phyloP scores from a whole-genome alignment of 805 yeast genomes.

The Candida chauliodis region DNA sequence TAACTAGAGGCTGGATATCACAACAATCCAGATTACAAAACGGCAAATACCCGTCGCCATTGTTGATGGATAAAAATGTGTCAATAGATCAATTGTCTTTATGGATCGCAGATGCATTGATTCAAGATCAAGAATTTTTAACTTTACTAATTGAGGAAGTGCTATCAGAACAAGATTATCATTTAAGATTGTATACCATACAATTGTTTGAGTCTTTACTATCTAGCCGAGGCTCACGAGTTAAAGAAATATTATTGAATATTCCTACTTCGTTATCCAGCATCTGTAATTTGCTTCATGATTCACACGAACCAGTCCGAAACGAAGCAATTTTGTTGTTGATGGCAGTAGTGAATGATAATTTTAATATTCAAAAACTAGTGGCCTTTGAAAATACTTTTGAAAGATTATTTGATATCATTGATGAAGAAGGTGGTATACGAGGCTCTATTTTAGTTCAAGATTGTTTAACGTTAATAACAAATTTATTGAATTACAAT shows the following conservation, averaged over 20 bases:
- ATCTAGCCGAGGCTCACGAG: slow-evolving; percentile 66
- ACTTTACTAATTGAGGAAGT: slow-evolving; percentile 33
- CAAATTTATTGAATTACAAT: slow-evolving; percentile 73
- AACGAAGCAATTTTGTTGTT: slow-evolving; percentile 84
- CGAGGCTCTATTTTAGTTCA: slow-evolving; percentile 88
- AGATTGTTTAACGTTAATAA: slow-evolving; percentile 76
- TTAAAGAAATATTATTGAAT: slow-evolving; percentile 69
- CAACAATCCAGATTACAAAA: slow-evolving; percentile 70
- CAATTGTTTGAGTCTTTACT: slow-evolving; percentile 83
- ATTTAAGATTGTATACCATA: slow-evolving; percentile 72
- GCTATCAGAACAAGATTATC: slow-evolving; percentile 62
- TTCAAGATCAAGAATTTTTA: slow-evolving; percentile 45
- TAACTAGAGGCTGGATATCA: slow-evolving; percentile 68
- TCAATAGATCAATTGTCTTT: slow-evolving; percentile 79
- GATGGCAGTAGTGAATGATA: slow-evolving; percentile 76
- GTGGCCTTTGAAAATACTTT: slow-evolving; percentile 95
- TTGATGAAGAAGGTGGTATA: slow-evolving; percentile 84
- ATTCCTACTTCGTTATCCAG: slow-evolving; percentile 79
- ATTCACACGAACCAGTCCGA: slow-evolving; percentile 71
- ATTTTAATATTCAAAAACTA: slow-evolving; percentile 82
- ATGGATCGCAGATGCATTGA: slow-evolving; percentile 93
- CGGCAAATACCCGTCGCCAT: slow-evolving; percentile 78
- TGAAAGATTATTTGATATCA: slow-evolving; percentile 73
- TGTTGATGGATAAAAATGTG: slow-evolving; percentile 47
- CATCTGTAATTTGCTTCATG: slow-evolving; percentile 53